Evolutionary conservation across 306 rosid species (phyloP), one percentile per base, ranked within the genome.

Genomic region (Canavalia ensiformis): DNA sequence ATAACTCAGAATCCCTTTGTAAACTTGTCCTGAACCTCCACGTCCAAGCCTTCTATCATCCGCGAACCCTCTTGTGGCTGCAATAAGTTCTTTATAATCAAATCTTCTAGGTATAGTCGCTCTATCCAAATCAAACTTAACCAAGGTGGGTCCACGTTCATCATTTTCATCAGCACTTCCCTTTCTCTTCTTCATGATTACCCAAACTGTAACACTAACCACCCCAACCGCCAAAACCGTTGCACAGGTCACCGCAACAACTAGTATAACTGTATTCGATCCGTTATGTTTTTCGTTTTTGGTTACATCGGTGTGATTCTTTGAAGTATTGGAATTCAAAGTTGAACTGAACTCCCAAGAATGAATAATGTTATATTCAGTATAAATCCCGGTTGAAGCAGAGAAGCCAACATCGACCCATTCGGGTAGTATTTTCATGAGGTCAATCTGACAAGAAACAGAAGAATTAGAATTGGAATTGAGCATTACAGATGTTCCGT

Each of bases 11-110:
- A 66, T 34, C 41, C 88, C 91, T 74, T 35, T 69, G 82, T 82
- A 89, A 45, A 87, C 92, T 25, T 74, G 81, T 35, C 92, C 87
- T 0, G 87, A 87, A 0, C 86, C 90, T 74, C 89, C 92, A 52
- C 41, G 52, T 29, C 93, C 91, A 1, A 90, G 84, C 87, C 37
- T 79, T 29, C 71, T 80, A 11, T 77, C 75, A 1, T 80, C 54
- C 1, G 83, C 87, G 8, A 90, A 88, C 2, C 66, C 82, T 34
- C 82, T 37, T 7, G 91, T 88, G 11, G 90, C 89, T 6, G 56
- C 74, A 12, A 82, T 13, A 2, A 90, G 31, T 41, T 88, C 90
- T 12, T 13, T 34, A 84, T 87, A 85, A 41, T 83, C 7, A 62
- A 89, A 82, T 76, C 73, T 68, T 44, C 54, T 83, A 4, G 92